A percentile compares a stretch with the other conserved stretches of the same genome.
Evolutionary conservation across 2,329 filamentous ascomycete species (phyloP).

Genomic region (Penicillium thymicola): DNA sequence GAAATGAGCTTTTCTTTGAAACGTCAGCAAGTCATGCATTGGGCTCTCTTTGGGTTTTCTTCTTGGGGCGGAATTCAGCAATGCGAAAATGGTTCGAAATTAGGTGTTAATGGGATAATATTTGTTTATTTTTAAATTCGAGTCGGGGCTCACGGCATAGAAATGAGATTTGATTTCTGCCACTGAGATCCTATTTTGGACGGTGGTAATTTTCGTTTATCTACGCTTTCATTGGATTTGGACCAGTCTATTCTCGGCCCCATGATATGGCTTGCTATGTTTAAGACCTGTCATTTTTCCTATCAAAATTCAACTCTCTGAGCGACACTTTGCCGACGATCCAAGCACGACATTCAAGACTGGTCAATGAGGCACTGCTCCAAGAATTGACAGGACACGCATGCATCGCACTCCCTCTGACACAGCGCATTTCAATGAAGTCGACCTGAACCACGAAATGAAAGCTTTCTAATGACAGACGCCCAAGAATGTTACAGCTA

Average conservation of each 20-base stretch:
- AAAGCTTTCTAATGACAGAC: background rate
- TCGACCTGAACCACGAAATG: background rate
- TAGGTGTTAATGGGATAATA: constrained; percentile 58
- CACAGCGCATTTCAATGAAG: background rate
- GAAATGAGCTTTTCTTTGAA: constrained; percentile 10
- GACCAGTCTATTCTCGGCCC: background rate
- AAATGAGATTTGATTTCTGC: constrained; percentile 12
- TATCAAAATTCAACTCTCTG: background rate
- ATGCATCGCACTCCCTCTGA: background rate
- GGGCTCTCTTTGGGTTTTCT: background rate
- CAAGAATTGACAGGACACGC: background rate
- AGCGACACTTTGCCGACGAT: background rate
- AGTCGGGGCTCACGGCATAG: constrained; percentile 11
- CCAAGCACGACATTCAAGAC: background rate
- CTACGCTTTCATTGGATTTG: background rate
- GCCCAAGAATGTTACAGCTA: background rate
- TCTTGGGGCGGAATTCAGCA: constrained; percentile 5
- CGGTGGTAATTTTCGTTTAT: background rate
- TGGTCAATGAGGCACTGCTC: background rate
- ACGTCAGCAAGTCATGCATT: background rate
- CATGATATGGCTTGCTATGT: background rate
- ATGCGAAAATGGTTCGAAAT: constrained; percentile 9
- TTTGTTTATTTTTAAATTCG: constrained; percentile 43
- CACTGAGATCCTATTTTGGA: background rate
- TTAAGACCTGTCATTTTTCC: background rate